Evolutionary conservation across 208 protist genomes (phyloP).

Genomic region (Naegleria fowleri): DNA sequence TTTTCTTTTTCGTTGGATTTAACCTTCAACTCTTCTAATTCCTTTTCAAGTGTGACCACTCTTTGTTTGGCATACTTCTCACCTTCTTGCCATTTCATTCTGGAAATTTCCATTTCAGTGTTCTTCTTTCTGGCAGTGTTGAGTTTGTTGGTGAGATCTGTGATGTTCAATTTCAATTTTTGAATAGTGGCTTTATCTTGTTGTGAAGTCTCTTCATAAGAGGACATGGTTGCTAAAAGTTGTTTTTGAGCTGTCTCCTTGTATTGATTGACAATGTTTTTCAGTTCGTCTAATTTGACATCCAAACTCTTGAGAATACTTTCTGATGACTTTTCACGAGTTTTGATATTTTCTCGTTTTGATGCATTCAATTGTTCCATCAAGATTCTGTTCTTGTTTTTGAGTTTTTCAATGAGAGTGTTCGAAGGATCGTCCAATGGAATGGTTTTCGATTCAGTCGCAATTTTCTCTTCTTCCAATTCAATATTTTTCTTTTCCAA

Average conservation of each 20-base stretch:
- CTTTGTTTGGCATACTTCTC: not conserved
- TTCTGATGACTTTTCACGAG: not conserved
- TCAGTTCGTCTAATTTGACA: not conserved
- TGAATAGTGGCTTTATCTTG: not conserved
- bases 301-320: not conserved
- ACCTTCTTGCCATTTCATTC: not conserved
- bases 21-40: not conserved
- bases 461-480: not conserved
- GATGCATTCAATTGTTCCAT: not conserved
- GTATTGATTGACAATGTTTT: not conserved
- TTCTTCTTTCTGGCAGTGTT: not conserved
- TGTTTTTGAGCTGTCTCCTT: not conserved
- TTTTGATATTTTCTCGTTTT: not conserved
- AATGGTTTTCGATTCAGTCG: not conserved
- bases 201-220: not conserved
- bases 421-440: not conserved
- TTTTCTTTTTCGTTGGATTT: not conserved
- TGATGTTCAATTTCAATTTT: not conserved
- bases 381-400: not conserved
- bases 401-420: not conserved
- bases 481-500: not conserved
- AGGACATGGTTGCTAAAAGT: not conserved
- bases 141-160: not conserved
- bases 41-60: not conserved
- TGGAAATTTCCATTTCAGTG: conserved; percentile 2